Evolutionary conservation across 192 early-diverging fungal species (phyloP).

Genomic region (Entomortierella beljakovae): DNA sequence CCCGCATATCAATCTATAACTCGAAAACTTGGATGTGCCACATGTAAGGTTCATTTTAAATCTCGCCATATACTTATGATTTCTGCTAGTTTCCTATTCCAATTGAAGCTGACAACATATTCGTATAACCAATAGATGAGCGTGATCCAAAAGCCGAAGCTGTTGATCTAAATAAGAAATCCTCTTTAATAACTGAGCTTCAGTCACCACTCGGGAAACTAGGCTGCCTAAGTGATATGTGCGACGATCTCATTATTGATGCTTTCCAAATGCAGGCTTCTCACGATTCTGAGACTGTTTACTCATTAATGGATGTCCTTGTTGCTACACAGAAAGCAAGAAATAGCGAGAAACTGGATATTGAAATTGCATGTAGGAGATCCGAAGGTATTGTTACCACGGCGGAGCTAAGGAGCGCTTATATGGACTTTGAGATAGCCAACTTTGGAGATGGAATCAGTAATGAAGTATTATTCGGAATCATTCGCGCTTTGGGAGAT

Average conservation of each 20-base stretch:
- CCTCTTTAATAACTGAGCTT: conserved; percentile 5
- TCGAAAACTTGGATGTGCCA: neutral
- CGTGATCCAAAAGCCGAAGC: conserved; percentile 7
- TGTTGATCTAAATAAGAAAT: conserved; percentile 7
- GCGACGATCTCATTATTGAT: conserved; percentile 62
- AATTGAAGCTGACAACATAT: neutral
- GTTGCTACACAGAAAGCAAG: conserved; percentile 48
- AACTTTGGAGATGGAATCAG: conserved; percentile 43
- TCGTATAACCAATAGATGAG: neutral
- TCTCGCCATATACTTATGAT: neutral
- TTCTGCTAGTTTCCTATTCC: neutral
- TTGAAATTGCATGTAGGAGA: conserved; percentile 62
- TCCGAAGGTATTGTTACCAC: conserved; percentile 64
- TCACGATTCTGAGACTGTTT: conserved; percentile 55
- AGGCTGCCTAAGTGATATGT: conserved; percentile 52
- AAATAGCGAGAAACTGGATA: conserved; percentile 49
- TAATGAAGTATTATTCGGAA: conserved; percentile 48
- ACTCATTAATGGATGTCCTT: conserved; percentile 60
- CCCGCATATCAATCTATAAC: conserved; percentile 11
- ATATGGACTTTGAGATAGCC: conserved; percentile 55
- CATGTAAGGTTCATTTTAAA: conserved; percentile 10
- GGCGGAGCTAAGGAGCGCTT: conserved; percentile 57
- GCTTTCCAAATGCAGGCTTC: conserved; percentile 58
- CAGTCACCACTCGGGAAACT: conserved; percentile 10
- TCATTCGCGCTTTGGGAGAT: conserved; percentile 34